Conservation (phyloP, 2,329 filamentous ascomycete species). For the Hymenoscyphus fraxineus region DNA sequence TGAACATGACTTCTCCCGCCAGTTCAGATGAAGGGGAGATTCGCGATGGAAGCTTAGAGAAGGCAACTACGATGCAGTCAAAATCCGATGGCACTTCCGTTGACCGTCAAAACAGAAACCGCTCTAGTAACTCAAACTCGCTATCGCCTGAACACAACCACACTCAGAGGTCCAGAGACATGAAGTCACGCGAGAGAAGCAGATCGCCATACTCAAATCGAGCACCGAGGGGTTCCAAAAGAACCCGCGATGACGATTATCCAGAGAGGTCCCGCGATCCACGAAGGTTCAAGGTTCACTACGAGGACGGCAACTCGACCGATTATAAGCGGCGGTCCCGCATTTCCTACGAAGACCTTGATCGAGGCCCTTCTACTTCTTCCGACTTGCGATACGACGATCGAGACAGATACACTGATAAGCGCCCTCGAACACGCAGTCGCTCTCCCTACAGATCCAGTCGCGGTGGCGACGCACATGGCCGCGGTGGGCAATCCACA, state of each 20-base stretch:
- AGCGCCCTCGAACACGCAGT: slow-evolving; percentile 48
- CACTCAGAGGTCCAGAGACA: slow-evolving; percentile 38
- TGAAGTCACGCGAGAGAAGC: slow-evolving; percentile 44
- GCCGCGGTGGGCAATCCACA: slow-evolving; percentile 19
- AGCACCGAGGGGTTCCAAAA: slow-evolving; percentile 56
- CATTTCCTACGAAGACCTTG: slow-evolving; percentile 54
- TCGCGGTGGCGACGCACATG: slow-evolving; percentile 20
- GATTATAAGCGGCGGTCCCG: slow-evolving; percentile 47
- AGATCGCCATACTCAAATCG: slow-evolving; percentile 50
- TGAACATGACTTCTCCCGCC: slow-evolving; percentile 47
- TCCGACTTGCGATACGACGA: slow-evolving; percentile 45
- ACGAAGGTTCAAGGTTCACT: slow-evolving; percentile 57
- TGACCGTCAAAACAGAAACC: slow-evolving; percentile 88
- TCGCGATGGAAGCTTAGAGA: slow-evolving; percentile 69
- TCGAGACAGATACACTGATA: slow-evolving; percentile 48
- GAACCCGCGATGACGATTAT: slow-evolving; percentile 60
- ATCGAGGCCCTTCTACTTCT: slow-evolving; percentile 37
- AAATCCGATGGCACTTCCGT: slow-evolving; percentile 74
- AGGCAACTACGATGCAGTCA: slow-evolving; percentile 87
- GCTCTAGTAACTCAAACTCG: slow-evolving; percentile 37
- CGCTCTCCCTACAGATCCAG: slow-evolving; percentile 45
- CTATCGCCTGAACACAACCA: slow-evolving; percentile 41
- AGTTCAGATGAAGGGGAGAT: slow-evolving; percentile 88
- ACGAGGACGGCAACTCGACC: slow-evolving; percentile 47
- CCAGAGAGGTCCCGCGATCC: slow-evolving; percentile 48